Conservation (phyloP, 2,329 filamentous ascomycete genomes). For the Acarospora socialis region DNA sequence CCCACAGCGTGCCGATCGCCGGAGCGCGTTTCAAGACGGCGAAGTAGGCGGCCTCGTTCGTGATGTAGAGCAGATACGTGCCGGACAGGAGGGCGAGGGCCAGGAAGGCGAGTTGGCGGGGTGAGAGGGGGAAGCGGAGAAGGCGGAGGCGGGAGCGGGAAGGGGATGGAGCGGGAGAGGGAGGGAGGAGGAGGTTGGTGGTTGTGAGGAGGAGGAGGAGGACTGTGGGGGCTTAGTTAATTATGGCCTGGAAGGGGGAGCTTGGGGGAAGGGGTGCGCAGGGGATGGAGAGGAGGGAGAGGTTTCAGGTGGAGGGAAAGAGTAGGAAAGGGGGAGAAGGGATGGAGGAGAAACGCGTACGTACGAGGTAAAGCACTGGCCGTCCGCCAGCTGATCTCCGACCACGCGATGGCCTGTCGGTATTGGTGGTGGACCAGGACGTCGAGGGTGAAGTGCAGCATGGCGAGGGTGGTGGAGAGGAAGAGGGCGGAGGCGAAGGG, state of each 20-base stretch:
- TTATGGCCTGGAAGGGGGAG: too few species aligned
- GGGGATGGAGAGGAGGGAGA: constrained; percentile 16
- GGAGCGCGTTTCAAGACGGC: constrained; percentile 85
- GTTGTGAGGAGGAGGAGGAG: constrained; percentile 7
- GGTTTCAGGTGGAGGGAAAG: constrained; percentile 21
- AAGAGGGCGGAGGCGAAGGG: constrained; percentile 10
- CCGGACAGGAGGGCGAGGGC: constrained; percentile 46
- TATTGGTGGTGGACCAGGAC: constrained; percentile 14
- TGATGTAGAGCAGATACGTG: constrained; percentile 67
- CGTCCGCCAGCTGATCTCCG: neutral
- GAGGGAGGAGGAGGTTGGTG: constrained; percentile 8
- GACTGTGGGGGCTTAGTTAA: neutral
- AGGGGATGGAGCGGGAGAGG: constrained; percentile 8
- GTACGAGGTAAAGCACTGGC: constrained; percentile 21
- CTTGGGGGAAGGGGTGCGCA: neutral
- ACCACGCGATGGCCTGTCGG: constrained; percentile 3
- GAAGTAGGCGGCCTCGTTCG: constrained; percentile 67
- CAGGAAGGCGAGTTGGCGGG: constrained; percentile 49
- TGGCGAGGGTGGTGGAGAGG: constrained; percentile 10
- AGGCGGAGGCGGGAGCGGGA: constrained; percentile 9
- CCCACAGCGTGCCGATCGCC: constrained; percentile 78
- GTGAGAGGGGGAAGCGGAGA: constrained; percentile 45
- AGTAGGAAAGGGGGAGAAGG: constrained; percentile 18
- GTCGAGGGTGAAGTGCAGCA: constrained; percentile 14
- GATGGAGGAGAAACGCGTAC: constrained; percentile 22